Evolutionary conservation across 2,329 filamentous ascomycete species (phyloP), one percentile per base, ranked within the genome.

Genomic region (Stylonectria norvegica): DNA sequence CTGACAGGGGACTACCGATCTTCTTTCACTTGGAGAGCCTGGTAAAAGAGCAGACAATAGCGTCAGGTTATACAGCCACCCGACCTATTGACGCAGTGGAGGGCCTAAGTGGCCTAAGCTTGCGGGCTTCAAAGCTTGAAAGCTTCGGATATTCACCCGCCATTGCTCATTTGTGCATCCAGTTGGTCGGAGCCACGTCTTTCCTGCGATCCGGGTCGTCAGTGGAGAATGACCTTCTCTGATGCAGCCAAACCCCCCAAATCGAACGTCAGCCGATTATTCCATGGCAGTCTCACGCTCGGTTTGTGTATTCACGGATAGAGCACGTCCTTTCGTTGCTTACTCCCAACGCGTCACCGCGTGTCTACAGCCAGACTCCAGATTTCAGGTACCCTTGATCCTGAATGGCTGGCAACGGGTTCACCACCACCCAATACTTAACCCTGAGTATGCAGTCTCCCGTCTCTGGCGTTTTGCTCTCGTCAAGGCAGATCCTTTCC

Each of bases 401-500:
- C 40, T 42, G 34, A 49, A 43, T 51, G 49, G 53, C 41, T 51
- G 42, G 34, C 29, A 36, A 43, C 35, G 38, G 36, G 43, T 42
- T 44, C 18, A 38, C 39, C 45, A 40, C 45, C 38, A 34, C 41
- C 49, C 43, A 48, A 49, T 43, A 40, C 36, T 36, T 53, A 40
- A 41, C 40, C 34, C 42, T 48, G 49, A 35, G 33, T 35, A 54
- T 60, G 57, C 56, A 52, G 53, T 52, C 44, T 47, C 42, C 57
- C 57, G 55, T 52, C 45, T 48, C 41, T 56, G 46, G 56, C 48
- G 41, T 45, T 42, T 43, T 44, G 31, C 44, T 46, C 43, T 51
- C 47, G 50, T 49, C 53, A 58, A 57, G 45, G 34, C 39, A 55
- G 36, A 44, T 42, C 58, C 56, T 53, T 64, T 61, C 57, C 58